Evolutionary conservation across 495 filamentous ascomycete species (phyloP), one percentile per base, ranked within the genome.

Genomic region (Terfezia claveryi): DNA sequence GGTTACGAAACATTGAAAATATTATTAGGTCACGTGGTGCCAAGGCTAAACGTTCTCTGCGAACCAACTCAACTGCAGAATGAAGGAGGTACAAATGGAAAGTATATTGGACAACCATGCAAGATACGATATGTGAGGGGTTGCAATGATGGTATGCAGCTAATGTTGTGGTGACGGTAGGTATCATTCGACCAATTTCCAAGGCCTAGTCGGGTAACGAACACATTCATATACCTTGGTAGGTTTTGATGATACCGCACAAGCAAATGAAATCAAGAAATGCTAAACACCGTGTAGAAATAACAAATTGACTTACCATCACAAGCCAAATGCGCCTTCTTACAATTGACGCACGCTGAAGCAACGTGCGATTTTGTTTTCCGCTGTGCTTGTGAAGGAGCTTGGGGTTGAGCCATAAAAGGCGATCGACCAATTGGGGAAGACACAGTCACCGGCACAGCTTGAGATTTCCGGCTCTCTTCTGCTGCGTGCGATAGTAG

Each of bases 301-400:
- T 55, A 50, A 59, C 54, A 50, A 68, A 75, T 71, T 70, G 81
- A 81, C 69, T 74, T 78, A 52, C 79, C 73, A 63, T 85, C 81
- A 64, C 81, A 85, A 37, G 79, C 80, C 57, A 98, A 71, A 75
- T 98, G 91, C 56, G 92, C 93, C 68, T 81, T 87, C 67, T 95
- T 95, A 72, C 91, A 98, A 63, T 94, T 92, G 55, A 95, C 83
- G 66, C 91, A 98, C 16, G 91, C 91, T 37, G 88, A 94, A 38
- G 89, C 86, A 51, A 98, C 91, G 71, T 98, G 91, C 11, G 86
- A 86, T 64, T 96, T 98, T 8, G 87, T 81, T 61, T 88, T 84
- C 59, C 87, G 76, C 14, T 86, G 84, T 8, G 14, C 6, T 20
- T 14, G 41, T 5, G 80, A 71, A 59, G 81, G 85, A 51, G 73